Evolutionary conservation across 169 alveolate genomes (phyloP), one percentile per base, ranked within the genome.

Genomic region (Plasmodium vinckei): DNA sequence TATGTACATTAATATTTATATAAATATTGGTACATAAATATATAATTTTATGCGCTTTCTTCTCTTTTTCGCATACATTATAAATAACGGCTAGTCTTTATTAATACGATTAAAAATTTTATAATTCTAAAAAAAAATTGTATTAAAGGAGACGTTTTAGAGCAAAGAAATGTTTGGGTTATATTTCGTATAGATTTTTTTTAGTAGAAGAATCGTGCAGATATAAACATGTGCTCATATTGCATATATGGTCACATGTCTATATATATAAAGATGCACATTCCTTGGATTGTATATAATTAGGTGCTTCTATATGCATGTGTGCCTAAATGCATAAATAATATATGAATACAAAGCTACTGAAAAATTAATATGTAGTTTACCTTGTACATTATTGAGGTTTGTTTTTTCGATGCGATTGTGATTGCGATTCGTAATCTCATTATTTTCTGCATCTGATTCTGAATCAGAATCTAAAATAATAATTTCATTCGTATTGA

Each of bases 381-480:
- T 82, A 82, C 90, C 90, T 67, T 82, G 90, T 67, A 54, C 51
- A 39, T 46, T 23, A 27, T 54, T 65, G 39, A 57, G 53, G 39
- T 51, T 82, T 47, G 67, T 67, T 53, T 67, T 67, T 42, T n/a
- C 44, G 61, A 9, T 65, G 60, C 15, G 21, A 6, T 42, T 82
- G 19, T 67, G 63, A 68, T 46, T 47, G 19, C 47, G 6, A 56
- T 1, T 54, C 9, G 19, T 17, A 10, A 9, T 46, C 21, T 82
- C 61, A 54, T 64, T 21, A 65, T 82, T 71, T 39, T 82, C 90
- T 21, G 59, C 61, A 27, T 82, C 90, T 33, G 90, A 54, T 39
- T 82, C 90, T 21, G 59, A 59, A 27, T 82, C 90, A 19, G 90
- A 82, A 44, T 82, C 90, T 57, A 82, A 59, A 39, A 82, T 53